Base-by-base conservation (phyloP, 495 filamentous ascomycete species). In the Aspergillus diversus region DNA sequence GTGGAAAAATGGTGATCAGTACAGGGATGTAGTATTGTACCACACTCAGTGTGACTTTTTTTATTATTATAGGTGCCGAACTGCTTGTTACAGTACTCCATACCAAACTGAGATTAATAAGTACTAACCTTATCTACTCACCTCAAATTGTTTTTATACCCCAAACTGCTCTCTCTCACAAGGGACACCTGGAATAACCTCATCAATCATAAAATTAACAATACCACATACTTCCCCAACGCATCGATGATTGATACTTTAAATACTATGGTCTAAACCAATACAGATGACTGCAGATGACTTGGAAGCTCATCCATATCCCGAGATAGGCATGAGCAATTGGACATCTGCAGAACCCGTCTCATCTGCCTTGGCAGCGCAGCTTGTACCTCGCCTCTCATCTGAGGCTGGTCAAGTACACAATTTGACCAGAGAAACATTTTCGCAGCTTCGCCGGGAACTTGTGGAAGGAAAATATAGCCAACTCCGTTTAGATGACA, bases 301-400 rank as follows among this genome's bases (percentile, higher is more conserved):
- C 54, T 57, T 66, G n/a, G 66, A 67, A 13, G 46, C 59, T 53
- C 55, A 52, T 64, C 66, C 50, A 46, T 58, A 56, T 57, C 35
- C 59, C 32, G 51, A 57, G 43, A 49, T 65, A 58, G 63, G 47
- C 37, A 65, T 71, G 59, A 63, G 60, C 33, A 33, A 53, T 42
- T 64, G 63, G 60, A 69, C 57, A 65, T 49, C 62, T 42, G 63
- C 70, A 66, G 74, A 77, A 63, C 81, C 83, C 55, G 86, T 88
- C 32, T 85, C 87, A 17, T 90, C 90, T n/a, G 89, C 88, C 37
- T 74, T 92, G 60, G 87, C 89, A 33, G 86, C 86, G 9, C 86
- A 89, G 59, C 80, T 92, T 58, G 87, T 71, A 63, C 75, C 77
- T 66, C 78, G 71, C 53, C 70, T 78, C 35, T 71, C 75, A 66